Percentiles rank a stretch among this genome's conserved stretches.
Evolutionary conservation across 257 asterid species (phyloP).

Genomic region (Penstemon davidsonii): DNA sequence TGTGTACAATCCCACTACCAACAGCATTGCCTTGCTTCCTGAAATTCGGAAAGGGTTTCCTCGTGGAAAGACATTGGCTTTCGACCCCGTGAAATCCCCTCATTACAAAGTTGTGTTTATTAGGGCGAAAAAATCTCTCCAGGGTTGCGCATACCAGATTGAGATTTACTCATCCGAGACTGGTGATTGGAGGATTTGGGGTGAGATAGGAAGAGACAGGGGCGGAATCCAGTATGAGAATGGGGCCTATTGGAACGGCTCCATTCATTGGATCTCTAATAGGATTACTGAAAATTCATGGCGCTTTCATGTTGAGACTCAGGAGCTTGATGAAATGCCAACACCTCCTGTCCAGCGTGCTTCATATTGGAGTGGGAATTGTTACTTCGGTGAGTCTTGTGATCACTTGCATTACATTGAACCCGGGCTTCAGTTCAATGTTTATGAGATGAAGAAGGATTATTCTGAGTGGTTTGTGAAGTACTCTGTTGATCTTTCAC

Average conservation of each 20-base stretch:
- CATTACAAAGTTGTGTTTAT: constrained; percentile 33
- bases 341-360: constrained; percentile 6
- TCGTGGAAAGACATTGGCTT: constrained; percentile 20
- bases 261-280: constrained; percentile 12
- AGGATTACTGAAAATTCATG: background rate
- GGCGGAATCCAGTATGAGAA: background rate
- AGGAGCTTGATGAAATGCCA: constrained; percentile 8
- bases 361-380: background rate
- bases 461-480: constrained; percentile 36
- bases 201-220: background rate
- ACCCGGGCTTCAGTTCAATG: constrained; percentile 4
- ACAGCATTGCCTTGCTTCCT: background rate
- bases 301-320: constrained; percentile 11
- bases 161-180: constrained; percentile 33
- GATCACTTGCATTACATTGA: constrained; percentile 31
- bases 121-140: background rate
- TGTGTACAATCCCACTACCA: constrained; percentile 31
- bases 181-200: constrained; percentile 27
- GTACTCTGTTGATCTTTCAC: constrained; percentile 25
- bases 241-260: constrained; percentile 16
- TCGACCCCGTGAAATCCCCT: constrained; percentile 32
- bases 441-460: constrained; percentile 32
- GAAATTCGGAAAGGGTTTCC: background rate
- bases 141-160: background rate
- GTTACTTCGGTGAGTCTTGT: constrained; percentile 33